Conservation (phyloP, 257 asterid species). For the Solanum pinnatisectum region DNA sequence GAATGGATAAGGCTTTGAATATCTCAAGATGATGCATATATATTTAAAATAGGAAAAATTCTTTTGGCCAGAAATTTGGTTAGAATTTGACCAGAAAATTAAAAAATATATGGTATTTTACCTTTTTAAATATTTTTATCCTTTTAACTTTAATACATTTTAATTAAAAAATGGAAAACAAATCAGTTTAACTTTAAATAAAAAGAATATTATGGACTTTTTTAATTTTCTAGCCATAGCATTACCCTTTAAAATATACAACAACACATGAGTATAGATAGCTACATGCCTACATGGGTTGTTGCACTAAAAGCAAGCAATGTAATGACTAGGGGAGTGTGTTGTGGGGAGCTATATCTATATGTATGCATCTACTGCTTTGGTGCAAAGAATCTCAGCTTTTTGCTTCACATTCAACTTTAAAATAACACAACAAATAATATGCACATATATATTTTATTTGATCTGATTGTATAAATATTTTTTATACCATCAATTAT, state of each 20-base stretch:
- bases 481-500: neutral
- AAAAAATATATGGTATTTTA: too few species aligned
- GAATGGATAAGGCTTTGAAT: constrained; percentile 22
- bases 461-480: neutral
- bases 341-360: neutral
- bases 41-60: too few species aligned
- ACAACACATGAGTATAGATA: neutral
- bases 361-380: neutral
- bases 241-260: neutral
- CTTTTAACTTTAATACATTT: too few species aligned
- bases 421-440: neutral
- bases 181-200: too few species aligned
- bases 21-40: neutral
- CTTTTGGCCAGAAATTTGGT: too few species aligned
- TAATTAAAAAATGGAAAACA: too few species aligned
- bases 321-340: constrained; percentile 1
- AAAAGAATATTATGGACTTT: too few species aligned
- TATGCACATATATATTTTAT: neutral
- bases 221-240: too few species aligned
- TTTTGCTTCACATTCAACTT: neutral
- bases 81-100: too few species aligned
- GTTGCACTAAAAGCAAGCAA: constrained; percentile 30
- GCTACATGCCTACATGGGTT: constrained; percentile 20
- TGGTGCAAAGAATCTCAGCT: constrained; percentile 25
- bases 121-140: too few species aligned